Percentiles rank a stretch among this genome's conserved stretches.
These are phyloP conservation scores for Leptographium flavum DNA, from an alignment of 2,329 filamentous ascomycete species.

Conservation along the genomic window DNA sequence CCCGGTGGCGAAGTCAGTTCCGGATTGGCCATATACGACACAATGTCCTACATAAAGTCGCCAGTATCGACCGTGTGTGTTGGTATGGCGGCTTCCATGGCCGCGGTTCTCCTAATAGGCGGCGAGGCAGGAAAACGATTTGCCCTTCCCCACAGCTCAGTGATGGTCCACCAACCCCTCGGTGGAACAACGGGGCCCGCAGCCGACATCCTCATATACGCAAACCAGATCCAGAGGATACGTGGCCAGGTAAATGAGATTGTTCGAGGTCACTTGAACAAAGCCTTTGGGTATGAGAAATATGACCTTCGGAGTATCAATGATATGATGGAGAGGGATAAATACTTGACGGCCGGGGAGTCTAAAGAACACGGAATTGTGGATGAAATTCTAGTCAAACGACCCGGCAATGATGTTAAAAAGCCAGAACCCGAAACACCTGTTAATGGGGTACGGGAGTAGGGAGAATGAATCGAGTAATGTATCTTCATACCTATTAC, in stretches of 20 bases:
- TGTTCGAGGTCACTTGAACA: constrained; percentile 74
- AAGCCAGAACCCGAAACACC: not conserved
- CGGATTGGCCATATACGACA: constrained; percentile 87
- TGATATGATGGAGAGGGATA: constrained; percentile 92
- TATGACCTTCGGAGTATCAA: constrained; percentile 73
- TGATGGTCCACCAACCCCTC: constrained; percentile 95
- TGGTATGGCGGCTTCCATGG: constrained; percentile 92
- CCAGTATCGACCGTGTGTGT: constrained; percentile 92
- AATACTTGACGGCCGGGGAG: constrained; percentile 81
- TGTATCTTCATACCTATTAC: too few species aligned
- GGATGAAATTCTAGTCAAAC: constrained; percentile 68
- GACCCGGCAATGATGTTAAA: constrained; percentile 22
- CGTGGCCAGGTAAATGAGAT: constrained; percentile 80
- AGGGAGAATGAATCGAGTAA: too few species aligned
- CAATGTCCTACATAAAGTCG: constrained; percentile 91
- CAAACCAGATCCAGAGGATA: constrained; percentile 86
- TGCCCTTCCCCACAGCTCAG: constrained; percentile 79
- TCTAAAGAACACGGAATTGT: constrained; percentile 83
- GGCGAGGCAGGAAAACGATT: constrained; percentile 75
- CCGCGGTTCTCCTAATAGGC: constrained; percentile 72
- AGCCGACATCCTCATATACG: constrained; percentile 87
- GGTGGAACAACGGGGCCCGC: constrained; percentile 55
- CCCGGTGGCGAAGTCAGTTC: constrained; percentile 88
- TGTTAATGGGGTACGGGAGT: not conserved
- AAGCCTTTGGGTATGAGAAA: constrained; percentile 58